phyloP scores from a whole-genome alignment of 768 basidiomycete species.

The Auriscalpium microsporum region DNA sequence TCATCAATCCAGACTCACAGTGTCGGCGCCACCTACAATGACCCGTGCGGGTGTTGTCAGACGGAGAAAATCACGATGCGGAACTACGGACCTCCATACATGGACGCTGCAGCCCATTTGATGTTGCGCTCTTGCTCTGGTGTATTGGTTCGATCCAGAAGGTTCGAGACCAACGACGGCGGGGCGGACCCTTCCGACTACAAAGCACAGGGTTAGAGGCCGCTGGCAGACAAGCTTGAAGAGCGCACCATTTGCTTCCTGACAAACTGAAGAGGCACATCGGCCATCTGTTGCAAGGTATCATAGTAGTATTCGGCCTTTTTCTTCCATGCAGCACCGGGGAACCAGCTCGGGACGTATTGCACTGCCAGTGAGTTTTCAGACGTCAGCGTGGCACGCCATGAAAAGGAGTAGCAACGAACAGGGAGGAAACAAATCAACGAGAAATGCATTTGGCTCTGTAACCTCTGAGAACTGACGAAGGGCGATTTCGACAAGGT shows the following conservation, averaged over 20 bases:
- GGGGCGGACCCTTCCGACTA: not conserved
- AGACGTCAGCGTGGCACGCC: not conserved
- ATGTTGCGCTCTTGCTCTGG: constrained; percentile 7
- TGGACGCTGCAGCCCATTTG: constrained; percentile 9
- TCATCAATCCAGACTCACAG: not conserved
- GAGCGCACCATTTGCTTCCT: constrained; percentile 10
- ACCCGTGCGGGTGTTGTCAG: not conserved
- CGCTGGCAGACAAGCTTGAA: not conserved
- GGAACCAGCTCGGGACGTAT: constrained; percentile 25
- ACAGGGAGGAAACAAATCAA: constrained; percentile 20
- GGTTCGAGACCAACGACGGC: constrained; percentile 1
- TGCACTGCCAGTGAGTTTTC: constrained; percentile 11
- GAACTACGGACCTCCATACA: constrained; percentile 6
- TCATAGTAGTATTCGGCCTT: not conserved
- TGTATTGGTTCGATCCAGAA: not conserved
- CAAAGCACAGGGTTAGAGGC: not conserved
- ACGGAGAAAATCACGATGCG: not conserved
- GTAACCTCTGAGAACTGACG: constrained; percentile 7
- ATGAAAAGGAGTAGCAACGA: constrained; percentile 1
- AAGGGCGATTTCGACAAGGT: constrained; percentile 12
- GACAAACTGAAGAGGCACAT: constrained; percentile 14
- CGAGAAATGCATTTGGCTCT: constrained; percentile 12
- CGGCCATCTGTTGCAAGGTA: not conserved
- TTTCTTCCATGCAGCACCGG: constrained; percentile 21
- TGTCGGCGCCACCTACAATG: not conserved